phyloP scores from a whole-genome alignment of 148 eudicot species.

The Hydrangea macrophylla region DNA sequence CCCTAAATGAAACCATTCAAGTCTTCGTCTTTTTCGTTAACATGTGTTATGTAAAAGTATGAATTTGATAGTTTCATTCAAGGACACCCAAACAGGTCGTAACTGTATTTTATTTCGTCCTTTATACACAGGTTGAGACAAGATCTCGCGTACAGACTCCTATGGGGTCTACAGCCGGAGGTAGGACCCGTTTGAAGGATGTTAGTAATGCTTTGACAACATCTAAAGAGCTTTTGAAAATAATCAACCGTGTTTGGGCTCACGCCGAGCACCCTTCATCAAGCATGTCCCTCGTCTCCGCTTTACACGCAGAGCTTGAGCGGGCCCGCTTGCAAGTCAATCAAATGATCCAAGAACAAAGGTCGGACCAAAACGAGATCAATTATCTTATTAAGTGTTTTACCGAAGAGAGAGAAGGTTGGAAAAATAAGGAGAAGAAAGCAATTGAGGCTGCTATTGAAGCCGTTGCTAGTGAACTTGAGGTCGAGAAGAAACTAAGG shows the following conservation, averaged over 20 bases:
- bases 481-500: conserved; percentile 74
- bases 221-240: conserved; percentile 87
- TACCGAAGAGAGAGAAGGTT: conserved; percentile 75
- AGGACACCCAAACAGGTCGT: too few species aligned
- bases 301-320: conserved; percentile 89
- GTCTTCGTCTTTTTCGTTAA: too few species aligned
- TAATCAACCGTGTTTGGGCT: conserved; percentile 71
- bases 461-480: conserved; percentile 67
- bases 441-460: conserved; percentile 63
- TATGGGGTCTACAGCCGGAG: conserved; percentile 36
- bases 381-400: conserved; percentile 59
- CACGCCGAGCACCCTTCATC: conserved; percentile 72
- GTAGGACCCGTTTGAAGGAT: conserved; percentile 62
- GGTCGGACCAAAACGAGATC: conserved; percentile 59
- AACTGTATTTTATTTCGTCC: not conserved
- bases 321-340: conserved; percentile 83
- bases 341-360: conserved; percentile 68
- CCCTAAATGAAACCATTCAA: too few species aligned
- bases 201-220: conserved; percentile 79
- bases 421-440: conserved; percentile 68
- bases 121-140: conserved; percentile 58
- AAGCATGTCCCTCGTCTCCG: conserved; percentile 75
- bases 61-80: too few species aligned
- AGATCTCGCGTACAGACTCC: conserved; percentile 71
- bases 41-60: too few species aligned